phyloP scores from a whole-genome alignment of 495 filamentous ascomycete species.

The Aspergillus hancockii region DNA sequence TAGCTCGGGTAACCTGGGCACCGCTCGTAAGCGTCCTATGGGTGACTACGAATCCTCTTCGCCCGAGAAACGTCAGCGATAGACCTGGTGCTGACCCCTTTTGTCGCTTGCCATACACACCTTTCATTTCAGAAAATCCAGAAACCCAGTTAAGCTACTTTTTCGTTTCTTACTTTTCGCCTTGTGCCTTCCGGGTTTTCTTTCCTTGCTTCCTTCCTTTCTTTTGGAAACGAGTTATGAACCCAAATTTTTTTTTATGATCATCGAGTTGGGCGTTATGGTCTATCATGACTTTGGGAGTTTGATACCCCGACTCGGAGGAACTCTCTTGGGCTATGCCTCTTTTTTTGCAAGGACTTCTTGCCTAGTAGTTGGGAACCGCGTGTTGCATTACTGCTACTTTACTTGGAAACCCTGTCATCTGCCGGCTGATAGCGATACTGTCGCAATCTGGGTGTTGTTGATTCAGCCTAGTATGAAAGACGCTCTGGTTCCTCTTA shows the following conservation, averaged over 20 bases:
- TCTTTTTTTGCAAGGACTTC: neutral
- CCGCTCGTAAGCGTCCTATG: constrained; percentile 3
- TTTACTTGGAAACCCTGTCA: neutral
- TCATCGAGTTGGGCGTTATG: neutral
- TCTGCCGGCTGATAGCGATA: neutral
- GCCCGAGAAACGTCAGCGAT: constrained; percentile 9
- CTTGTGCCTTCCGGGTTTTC: neutral
- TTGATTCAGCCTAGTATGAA: neutral
- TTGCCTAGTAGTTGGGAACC: neutral
- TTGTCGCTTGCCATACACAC: neutral
- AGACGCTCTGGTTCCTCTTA: neutral
- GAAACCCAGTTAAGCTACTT: no score
- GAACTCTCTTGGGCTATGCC: neutral
- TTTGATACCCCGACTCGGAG: neutral
- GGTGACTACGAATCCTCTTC: constrained; percentile 1
- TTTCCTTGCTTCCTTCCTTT: neutral
- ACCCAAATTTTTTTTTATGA: no score
- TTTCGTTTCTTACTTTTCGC: neutral
- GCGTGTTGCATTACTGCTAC: neutral
- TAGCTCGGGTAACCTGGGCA: neutral
- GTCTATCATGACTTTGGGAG: neutral
- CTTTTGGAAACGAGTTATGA: constrained; percentile 5
- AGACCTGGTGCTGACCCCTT: neutral
- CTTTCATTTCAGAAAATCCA: neutral
- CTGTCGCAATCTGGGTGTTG: neutral